phyloP scores from a whole-genome alignment of 352 stramenopile species.

The Ophiocytium majus region DNA sequence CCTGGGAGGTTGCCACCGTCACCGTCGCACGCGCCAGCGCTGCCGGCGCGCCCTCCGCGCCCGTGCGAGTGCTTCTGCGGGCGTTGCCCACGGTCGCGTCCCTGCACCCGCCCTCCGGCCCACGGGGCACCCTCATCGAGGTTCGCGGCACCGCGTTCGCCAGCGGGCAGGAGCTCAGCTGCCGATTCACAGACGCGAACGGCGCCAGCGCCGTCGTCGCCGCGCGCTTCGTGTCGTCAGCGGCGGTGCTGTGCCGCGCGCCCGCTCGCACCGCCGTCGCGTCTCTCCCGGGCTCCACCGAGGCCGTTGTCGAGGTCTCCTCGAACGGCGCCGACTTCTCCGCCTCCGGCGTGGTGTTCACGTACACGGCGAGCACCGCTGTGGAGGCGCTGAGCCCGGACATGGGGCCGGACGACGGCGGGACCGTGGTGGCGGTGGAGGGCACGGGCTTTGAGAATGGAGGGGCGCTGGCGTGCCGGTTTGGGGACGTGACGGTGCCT shows the following conservation, averaged over 20 bases:
- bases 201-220: conserved; percentile 33
- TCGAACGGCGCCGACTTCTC: conserved; percentile 27
- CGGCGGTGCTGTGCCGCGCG: not conserved
- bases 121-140: not conserved
- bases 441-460: conserved; percentile 42
- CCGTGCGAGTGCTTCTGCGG: not conserved
- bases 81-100: not conserved
- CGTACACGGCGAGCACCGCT: conserved; percentile 28
- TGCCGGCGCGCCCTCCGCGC: not conserved
- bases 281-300: not conserved
- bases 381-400: conserved; percentile 39
- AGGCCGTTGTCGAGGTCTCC: not conserved
- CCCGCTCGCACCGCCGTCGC: not conserved
- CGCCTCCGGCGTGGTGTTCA: conserved; percentile 25
- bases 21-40: not conserved
- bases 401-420: conserved; percentile 38
- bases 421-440: conserved; percentile 50
- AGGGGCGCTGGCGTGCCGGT: conserved; percentile 35
- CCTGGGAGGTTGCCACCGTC: not conserved
- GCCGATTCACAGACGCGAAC: conserved; percentile 21
- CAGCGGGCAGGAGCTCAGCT: not conserved
- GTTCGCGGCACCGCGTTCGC: not conserved
- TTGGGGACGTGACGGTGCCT: conserved; percentile 36
- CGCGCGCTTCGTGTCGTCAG: conserved; percentile 7
- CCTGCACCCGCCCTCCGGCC: not conserved